phyloP scores from a whole-genome alignment of 345 rosid species.

The Gossypium ekmanianum region DNA sequence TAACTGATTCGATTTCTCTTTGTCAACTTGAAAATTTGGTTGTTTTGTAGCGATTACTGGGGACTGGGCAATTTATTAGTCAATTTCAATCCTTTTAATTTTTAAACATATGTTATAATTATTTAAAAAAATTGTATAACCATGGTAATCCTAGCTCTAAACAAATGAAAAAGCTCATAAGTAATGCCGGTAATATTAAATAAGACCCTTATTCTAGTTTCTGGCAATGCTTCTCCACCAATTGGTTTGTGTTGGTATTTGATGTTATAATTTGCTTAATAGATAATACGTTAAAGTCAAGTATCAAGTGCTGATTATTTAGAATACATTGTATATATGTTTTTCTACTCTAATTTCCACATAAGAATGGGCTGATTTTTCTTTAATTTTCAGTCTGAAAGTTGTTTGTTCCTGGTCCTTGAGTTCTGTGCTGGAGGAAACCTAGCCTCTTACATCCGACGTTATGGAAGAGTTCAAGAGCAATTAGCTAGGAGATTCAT shows the following conservation, averaged over 20 bases:
- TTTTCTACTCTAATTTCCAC: neutral
- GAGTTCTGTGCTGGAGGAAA: constrained; percentile 65
- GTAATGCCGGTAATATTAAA: neutral
- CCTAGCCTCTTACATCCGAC: constrained; percentile 45
- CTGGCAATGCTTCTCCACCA: neutral
- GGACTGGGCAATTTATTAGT: neutral
- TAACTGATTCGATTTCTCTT: neutral
- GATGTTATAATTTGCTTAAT: neutral
- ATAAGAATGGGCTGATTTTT: neutral
- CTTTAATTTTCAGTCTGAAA: constrained; percentile 36
- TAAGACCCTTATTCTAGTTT: neutral
- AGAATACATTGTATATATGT: neutral
- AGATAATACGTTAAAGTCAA: neutral
- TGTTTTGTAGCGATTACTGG: neutral
- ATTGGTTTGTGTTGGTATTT: neutral
- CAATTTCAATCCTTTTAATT: neutral
- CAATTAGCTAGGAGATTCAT: constrained; percentile 46
- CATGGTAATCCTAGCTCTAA: neutral
- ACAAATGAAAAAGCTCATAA: neutral
- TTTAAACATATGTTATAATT: no score
- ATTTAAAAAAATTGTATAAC: neutral
- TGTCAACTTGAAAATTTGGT: neutral
- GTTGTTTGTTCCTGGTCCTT: constrained; percentile 39
- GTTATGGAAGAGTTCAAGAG: constrained; percentile 50
- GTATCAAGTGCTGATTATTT: neutral